Evolutionary conservation across 2,329 filamentous ascomycete species (phyloP), one percentile per base, ranked within the genome.

Genomic region (Graphilbum ipis-grandicollis): DNA sequence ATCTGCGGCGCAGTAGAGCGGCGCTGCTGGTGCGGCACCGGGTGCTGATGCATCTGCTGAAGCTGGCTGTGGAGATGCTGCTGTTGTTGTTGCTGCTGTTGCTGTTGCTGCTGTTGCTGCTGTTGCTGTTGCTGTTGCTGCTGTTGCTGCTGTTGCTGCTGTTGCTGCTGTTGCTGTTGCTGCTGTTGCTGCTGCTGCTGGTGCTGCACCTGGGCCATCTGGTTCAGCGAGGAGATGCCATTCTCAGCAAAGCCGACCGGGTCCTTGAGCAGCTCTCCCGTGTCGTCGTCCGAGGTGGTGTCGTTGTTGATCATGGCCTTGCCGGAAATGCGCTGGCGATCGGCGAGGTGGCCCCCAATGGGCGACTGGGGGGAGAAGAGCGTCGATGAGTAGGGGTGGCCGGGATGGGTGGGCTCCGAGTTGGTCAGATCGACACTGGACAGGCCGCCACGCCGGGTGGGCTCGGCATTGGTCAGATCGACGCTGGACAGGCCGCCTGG

Each of bases 331-430:
- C 71, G 65, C 19, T 31, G 15, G 35, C 66, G 63, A 41, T 76
- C 74, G n/a, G 62, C 61, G n/a, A 79, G 62, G 37, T 78, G 71
- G 49, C 75, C 79, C 31, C 72, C 75, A 38, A 83, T 75, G 1
- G 79, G 79, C 6, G 79, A 83, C 46, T 79, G 77, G 1, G 77
- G 72, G 12, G 76, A 79, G 55, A 83, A 85, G 19, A 82, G 56
- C 42, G 62, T 73, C 44, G 6, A 4, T 13, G 75, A 71, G 46
- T 72, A 72, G 40, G 65, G 60, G 14, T 25, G n/a, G n/a, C 23
- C 21, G 3, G 39, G 15, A 4, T 58, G 52, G 50, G 54, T 65
- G 4, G 60, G 56, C 23, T 75, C 72, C 3, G 68, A 61, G 36
- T 67, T 65, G n/a, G 68, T 60, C 34, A 79, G 63, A 41, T 80